A percentile compares a stretch with the other conserved stretches of the same genome.
Conservation (phyloP, 192 early-diverging fungal genomes). For the Backusella mclennaniae region DNA sequence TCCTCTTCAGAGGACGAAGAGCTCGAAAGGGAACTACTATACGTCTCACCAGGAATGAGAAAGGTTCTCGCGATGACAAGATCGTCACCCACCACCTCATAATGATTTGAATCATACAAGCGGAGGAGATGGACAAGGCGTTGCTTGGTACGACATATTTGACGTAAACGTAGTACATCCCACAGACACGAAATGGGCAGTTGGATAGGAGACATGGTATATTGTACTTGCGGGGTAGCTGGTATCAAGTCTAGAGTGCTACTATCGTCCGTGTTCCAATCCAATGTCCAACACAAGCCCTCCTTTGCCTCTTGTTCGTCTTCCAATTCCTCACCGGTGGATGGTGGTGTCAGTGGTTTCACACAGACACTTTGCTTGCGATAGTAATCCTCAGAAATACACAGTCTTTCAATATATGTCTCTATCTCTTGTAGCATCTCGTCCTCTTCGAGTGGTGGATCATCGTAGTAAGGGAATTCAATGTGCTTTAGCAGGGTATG, state of each 20-base stretch:
- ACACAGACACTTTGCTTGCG: background rate
- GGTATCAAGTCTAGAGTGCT: background rate
- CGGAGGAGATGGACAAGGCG: conserved; percentile 30
- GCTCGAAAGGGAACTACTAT: background rate
- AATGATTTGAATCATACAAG: background rate
- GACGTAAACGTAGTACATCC: conserved; percentile 42
- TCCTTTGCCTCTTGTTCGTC: background rate
- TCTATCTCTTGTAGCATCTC: conserved; percentile 40
- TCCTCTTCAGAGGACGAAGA: background rate
- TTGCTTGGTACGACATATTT: conserved; percentile 46
- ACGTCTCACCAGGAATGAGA: background rate
- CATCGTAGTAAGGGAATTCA: conserved; percentile 52
- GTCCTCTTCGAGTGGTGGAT: conserved; percentile 29
- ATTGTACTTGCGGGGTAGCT: background rate
- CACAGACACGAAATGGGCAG: conserved; percentile 36
- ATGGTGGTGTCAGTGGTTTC: background rate
- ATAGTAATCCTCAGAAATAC: background rate
- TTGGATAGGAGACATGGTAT: background rate
- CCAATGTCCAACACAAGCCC: background rate
- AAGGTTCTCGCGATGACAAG: background rate
- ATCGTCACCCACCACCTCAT: background rate
- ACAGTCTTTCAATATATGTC: conserved; percentile 25
- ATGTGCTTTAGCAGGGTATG: conserved; percentile 40
- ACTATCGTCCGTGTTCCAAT: background rate
- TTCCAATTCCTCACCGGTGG: background rate